Evolutionary conservation across 2,329 filamentous ascomycete species (phyloP), one percentile per base, ranked within the genome.

Genomic region (Microsporum canis): DNA sequence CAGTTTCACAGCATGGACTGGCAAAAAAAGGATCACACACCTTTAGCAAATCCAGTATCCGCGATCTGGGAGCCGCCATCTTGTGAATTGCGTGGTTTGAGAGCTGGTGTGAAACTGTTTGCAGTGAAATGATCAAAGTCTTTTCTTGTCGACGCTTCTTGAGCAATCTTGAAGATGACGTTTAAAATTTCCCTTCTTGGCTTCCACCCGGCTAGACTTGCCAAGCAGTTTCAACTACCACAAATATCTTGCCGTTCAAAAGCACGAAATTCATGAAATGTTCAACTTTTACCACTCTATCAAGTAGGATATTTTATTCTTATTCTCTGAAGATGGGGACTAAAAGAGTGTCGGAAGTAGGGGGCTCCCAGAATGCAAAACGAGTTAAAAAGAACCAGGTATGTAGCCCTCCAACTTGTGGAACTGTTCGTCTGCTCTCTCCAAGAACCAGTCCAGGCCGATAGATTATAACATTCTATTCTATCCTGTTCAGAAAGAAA

Each of bases 11-110:
- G 49, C 49, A 31, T n/a, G 33, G 23, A 10, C 38, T 34, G 8
- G 27, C 10, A 57, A 38, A 29, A 34, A 4, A 58, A 36, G 10
- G 12, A 41, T 23, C 17, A 31, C 17, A 53, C 23, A 89, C 91
- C 86, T 90, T 91, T 79, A 92, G 83, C 65, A 96, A 82, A 71
- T 90, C 88, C 56, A 84, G 64, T 38, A 84, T 72, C 56, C 82
- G 78, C 57, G 72, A 73, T 63, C 79, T 77, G 63, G 80, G 73
- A 68, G 82, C 79, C 36, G 80, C 72, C 80, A 82, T 82, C 34
- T 47, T 51, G 43, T 27, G 8, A 36, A 31, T 17, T 47, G 56
- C 27, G 39, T 29, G 60, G 39, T 14, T 53, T 14, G 43, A 3
- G 58, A 56, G 23, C 10, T 57, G 33, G 23, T 8, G n/a, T 41